Evolutionary conservation across 441 rosid genomes (phyloP).

Genomic region (Syzygium malaccense): DNA sequence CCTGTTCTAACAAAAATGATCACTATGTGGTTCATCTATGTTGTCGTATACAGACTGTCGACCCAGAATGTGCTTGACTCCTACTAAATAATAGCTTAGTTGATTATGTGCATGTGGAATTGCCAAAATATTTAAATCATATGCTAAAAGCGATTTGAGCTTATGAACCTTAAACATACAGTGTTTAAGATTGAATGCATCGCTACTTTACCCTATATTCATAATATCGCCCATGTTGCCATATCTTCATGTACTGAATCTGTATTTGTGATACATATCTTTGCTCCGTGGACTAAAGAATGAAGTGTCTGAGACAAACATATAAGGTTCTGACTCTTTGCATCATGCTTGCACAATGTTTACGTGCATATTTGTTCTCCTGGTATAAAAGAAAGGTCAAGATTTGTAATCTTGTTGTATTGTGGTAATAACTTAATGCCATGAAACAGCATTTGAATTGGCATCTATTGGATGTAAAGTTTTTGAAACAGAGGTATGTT

Average conservation of each 20-base stretch:
- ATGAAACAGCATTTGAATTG: background rate
- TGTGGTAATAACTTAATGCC: background rate
- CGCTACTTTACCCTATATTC: background rate
- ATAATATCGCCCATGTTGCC: background rate
- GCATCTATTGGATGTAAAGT: background rate
- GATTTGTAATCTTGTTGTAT: background rate
- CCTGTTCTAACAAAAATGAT: background rate
- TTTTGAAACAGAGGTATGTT: background rate
- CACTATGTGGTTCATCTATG: background rate
- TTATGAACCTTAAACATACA: background rate
- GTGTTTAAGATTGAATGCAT: background rate
- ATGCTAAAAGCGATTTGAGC: background rate
- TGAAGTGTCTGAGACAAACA: background rate
- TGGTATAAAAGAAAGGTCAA: background rate
- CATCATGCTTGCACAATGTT: background rate
- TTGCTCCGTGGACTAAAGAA: background rate
- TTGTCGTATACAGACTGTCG: background rate
- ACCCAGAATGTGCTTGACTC: background rate
- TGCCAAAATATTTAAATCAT: background rate
- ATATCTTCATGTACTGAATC: background rate
- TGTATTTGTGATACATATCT: background rate
- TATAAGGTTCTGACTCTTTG: background rate
- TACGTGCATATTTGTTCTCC: background rate
- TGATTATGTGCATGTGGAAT: background rate
- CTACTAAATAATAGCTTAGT: background rate